Evolutionary conservation across 768 basidiomycete species (phyloP), one percentile per base, ranked within the genome.

Genomic region (Termitomyces sp.): DNA sequence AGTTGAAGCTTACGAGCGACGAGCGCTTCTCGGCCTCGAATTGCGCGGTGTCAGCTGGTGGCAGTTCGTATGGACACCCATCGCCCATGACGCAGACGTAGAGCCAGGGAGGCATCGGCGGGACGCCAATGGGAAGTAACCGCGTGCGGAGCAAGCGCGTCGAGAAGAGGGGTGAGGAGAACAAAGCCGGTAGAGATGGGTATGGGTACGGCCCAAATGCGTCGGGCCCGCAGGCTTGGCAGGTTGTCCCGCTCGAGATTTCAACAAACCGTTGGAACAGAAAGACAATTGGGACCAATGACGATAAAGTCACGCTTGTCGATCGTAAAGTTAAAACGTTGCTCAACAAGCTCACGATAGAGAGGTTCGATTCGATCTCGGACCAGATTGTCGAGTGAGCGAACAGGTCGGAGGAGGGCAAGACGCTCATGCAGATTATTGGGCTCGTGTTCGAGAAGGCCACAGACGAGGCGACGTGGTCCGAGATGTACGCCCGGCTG

Each of bases 381-480:
- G 85, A 91, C 67, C 94, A 98, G 71, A 96, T 98, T 69, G 89
- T 98, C 61, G 71, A 80, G 9, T 98, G 94, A 92, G 95, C 94
- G 31, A 96, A 98, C 81, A 91, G 84, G 75, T 91, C 89, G 4
- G 86, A 88, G 76, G 82, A 87, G 66, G 94, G 94, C 2, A 84
- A 89, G 62, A 96, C 94, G 3, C 84, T 98, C 59, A 96, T 96
- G 63, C 91, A 94, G 64, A 95, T 98, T 68, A 98, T 97, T 71
- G 85, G 88, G 56, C 86, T 97, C 52, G 91, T 98, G 33, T 98
- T 97, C 70, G 96, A 97, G 72, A 97, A 95, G 78, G 95, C 94
- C 10, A 97, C 92, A 6, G 94, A 97, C 70, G 95, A 97, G 70
- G 92, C 92, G 43, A 84, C 86, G 9, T 95, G 92, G 89, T 95